These are phyloP conservation scores for Cladobotryum protrusum DNA, from an alignment of 2,329 filamentous ascomycete genomes.

Conservation along the genomic window DNA sequence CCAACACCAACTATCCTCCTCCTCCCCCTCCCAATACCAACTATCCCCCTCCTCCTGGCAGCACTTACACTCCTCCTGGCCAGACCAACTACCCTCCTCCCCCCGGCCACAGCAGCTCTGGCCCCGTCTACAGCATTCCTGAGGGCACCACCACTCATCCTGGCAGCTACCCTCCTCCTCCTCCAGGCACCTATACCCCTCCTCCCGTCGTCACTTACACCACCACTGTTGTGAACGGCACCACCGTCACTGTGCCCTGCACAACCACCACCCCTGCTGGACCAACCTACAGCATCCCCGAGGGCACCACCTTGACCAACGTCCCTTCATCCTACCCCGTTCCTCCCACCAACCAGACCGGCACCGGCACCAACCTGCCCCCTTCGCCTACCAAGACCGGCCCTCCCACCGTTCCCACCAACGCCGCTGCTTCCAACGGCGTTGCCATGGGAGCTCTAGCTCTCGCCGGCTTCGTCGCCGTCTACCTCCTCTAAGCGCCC, in stretches of 20 bases:
- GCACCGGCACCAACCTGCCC: background rate
- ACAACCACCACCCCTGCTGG: conserved; percentile 7
- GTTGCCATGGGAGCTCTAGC: conserved; percentile 31
- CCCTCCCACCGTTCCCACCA: conserved; percentile 19
- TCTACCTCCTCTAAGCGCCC: conserved; percentile 33
- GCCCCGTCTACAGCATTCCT: too few relatives aligned
- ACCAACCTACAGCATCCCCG: background rate
- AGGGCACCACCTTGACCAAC: too few relatives aligned
- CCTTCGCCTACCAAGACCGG: background rate
- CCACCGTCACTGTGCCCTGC: conserved; percentile 6
- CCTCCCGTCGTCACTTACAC: background rate
- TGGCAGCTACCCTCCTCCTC: too few relatives aligned
- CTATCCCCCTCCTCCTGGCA: background rate
- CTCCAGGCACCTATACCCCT: background rate
- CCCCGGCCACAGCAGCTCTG: background rate
- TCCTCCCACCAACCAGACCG: background rate
- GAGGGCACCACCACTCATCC: too few relatives aligned
- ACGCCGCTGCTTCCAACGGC: conserved; percentile 24
- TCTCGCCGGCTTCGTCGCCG: conserved; percentile 33
- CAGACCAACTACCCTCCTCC: background rate
- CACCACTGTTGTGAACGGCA: conserved; percentile 1
- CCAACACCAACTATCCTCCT: background rate
- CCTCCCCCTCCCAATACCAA: background rate
- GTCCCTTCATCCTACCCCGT: background rate
- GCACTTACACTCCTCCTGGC: background rate